Base-by-base conservation (phyloP, 768 basidiomycete species). In the Kwoniella pini region DNA sequence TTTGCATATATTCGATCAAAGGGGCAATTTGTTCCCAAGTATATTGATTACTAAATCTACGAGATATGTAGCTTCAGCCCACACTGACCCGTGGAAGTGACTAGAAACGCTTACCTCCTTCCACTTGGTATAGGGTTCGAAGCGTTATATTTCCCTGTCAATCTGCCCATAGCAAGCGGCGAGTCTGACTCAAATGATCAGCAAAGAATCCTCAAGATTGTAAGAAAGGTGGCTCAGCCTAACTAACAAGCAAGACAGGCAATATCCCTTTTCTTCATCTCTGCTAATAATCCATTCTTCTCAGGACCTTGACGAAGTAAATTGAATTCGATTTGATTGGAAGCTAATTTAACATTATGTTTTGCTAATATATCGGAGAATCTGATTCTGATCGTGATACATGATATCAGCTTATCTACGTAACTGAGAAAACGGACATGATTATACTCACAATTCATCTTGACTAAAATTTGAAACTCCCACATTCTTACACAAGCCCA, bases 271-370 rank as follows among this genome's bases (percentile, higher is more conserved):
- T 79, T 68, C 56, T 71, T 76, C 72, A 75, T 74, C 42, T 70
- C 70, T 3, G 62, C 70, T 21, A 79, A 48, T 33, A 79, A 52
- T 7, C 78, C 78, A 53, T 64, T 74, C 48, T 68, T 65, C 27
- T 72, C 64, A 0, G 78, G 76, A 30, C 67, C 51, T 53, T 70
- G 71, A 4, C 76, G 62, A n/a, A 77, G 55, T 1, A 79, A 58
- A 48, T 65, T 74, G 68, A 69, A 75, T 57, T 79, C 78, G 38
- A 79, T 71, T 54, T 79, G 78, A 53, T 79, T 79, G 9, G 72
- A 74, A 10, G 76, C 75, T 28, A 79, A 68, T 33, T 66, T 68
- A 1, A 77, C 67, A 40, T 65, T 67, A 55, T 75, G 63, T 36
- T 60, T 49, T n/a, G 57, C 71, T 2, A 77, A 57, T 11, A 72